These are phyloP conservation scores for Mayamaea pseudoterrestris DNA, from an alignment of 108 stramenopile species.

Conservation along the genomic window DNA sequence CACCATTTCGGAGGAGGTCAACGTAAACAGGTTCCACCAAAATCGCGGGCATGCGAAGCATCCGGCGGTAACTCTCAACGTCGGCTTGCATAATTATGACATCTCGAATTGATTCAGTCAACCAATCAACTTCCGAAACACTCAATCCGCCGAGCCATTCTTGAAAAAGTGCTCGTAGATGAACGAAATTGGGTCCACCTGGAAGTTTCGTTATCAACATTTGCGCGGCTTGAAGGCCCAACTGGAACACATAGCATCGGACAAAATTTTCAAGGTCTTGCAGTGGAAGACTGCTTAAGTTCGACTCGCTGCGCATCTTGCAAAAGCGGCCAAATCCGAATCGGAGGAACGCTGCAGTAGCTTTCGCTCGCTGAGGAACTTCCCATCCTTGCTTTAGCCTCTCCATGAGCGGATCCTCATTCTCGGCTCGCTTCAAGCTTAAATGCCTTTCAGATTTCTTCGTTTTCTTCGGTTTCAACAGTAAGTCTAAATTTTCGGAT, in stretches of 20 bases:
- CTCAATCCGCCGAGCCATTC: conserved; percentile 29
- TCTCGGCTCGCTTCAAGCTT: conserved; percentile 42
- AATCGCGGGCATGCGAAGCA: conserved; percentile 46
- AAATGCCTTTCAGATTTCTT: conserved; percentile 44
- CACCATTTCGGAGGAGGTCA: conserved; percentile 38
- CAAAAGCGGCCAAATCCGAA: conserved; percentile 76
- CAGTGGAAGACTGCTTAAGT: conserved; percentile 55
- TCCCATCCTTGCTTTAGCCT: conserved; percentile 83
- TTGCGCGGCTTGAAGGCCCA: conserved; percentile 60
- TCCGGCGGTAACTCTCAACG: conserved; percentile 32
- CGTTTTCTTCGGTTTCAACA: conserved; percentile 30
- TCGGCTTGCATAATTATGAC: conserved; percentile 42
- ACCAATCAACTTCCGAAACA: conserved; percentile 44
- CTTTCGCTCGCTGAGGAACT: conserved; percentile 51
- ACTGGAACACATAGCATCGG: conserved; percentile 44
- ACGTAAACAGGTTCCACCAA: conserved; percentile 56
- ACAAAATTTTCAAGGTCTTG: conserved; percentile 7
- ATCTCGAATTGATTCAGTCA: conserved; percentile 39
- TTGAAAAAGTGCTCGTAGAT: conserved; percentile 21
- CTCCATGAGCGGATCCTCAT: conserved; percentile 63
- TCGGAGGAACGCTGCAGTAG: conserved; percentile 44
- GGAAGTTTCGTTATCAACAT: conserved; percentile 23
- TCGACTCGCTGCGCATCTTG: conserved; percentile 64
- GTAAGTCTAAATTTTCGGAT: no score
- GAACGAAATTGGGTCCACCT: conserved; percentile 2